Evolutionary conservation across 1,284 basidiomycete species (phyloP).

Genomic region (Cerrena zonata): DNA sequence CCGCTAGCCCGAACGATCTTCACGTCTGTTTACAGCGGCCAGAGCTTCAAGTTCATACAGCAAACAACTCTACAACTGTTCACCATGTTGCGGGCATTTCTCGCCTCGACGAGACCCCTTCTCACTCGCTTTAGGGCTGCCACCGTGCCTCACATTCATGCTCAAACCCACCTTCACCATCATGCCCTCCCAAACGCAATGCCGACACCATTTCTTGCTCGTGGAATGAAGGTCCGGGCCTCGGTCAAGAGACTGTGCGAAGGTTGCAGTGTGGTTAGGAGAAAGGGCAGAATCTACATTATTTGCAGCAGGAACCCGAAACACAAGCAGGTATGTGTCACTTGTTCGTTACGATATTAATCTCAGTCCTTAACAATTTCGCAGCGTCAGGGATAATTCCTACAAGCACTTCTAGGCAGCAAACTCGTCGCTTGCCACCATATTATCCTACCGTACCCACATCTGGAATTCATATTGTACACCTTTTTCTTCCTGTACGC

Average conservation of each 20-base stretch:
- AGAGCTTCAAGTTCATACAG: constrained; percentile 1
- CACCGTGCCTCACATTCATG: constrained; percentile 29
- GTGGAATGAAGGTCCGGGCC: constrained; percentile 95
- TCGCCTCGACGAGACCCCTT: constrained; percentile 56
- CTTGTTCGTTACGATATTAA: not conserved
- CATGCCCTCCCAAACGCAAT: constrained; percentile 17
- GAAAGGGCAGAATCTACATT: constrained; percentile 91
- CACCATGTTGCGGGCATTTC: constrained; percentile 60
- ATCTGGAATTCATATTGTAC: constrained; percentile 86
- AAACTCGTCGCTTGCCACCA: not conserved
- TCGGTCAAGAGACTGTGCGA: constrained; percentile 92
- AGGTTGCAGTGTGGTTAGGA: constrained; percentile 77
- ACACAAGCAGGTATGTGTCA: constrained; percentile 84
- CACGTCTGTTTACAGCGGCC: too few species aligned
- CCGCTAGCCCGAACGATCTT: too few species aligned
- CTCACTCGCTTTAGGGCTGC: constrained; percentile 45
- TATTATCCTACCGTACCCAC: constrained; percentile 69
- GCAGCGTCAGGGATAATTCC: constrained; percentile 57
- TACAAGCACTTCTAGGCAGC: not conserved
- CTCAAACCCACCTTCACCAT: constrained; percentile 27
- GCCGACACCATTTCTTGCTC: constrained; percentile 34
- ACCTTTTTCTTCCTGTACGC: constrained; percentile 75
- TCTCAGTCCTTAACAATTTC: constrained; percentile 12
- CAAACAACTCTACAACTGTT: constrained; percentile 4
- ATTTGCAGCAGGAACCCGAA: constrained; percentile 93